These are phyloP conservation scores for Pulveroboletus ravenelii DNA, from an alignment of 768 basidiomycete species.

Conservation along the genomic window DNA sequence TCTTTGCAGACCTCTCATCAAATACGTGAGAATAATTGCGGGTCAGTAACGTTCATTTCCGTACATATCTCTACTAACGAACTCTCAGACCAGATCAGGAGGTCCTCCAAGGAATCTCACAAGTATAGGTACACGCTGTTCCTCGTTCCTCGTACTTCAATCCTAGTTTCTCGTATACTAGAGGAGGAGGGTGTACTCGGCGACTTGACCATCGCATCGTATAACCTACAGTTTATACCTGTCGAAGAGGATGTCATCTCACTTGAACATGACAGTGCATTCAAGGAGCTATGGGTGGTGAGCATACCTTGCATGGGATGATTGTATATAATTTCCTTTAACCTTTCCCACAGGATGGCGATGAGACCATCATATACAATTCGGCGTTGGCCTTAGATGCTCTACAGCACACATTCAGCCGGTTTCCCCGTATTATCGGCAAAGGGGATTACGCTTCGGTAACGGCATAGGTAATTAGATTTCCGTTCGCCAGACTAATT, in stretches of 20 bases:
- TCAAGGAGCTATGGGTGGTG: slow-evolving; percentile 90
- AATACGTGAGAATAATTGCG: slow-evolving; percentile 83
- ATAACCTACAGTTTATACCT: slow-evolving; percentile 91
- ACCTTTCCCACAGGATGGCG: slow-evolving; percentile 64
- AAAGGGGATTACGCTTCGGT: slow-evolving; percentile 89
- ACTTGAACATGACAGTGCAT: slow-evolving; percentile 78
- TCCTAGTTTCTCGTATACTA: slow-evolving; percentile 77
- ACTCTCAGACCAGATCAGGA: slow-evolving; percentile 82
- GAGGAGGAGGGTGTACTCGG: slow-evolving; percentile 98
- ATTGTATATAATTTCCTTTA: not conserved
- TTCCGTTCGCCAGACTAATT: slow-evolving; percentile 7
- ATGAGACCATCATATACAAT: slow-evolving; percentile 86
- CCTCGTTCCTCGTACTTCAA: slow-evolving; percentile 83
- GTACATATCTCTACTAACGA: slow-evolving; percentile 19
- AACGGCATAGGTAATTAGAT: slow-evolving; percentile 17
- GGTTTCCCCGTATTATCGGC: slow-evolving; percentile 86
- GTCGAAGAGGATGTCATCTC: slow-evolving; percentile 91
- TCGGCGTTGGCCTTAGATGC: slow-evolving; percentile 82
- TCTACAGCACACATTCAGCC: slow-evolving; percentile 79
- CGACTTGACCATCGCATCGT: slow-evolving; percentile 82
- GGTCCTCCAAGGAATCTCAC: slow-evolving; percentile 62
- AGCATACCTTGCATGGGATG: slow-evolving; percentile 26
- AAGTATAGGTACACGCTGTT: slow-evolving; percentile 84
- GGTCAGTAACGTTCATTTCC: slow-evolving; percentile 44
- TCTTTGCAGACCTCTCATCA: slow-evolving; percentile 83